Conservation (phyloP, 2,329 filamentous ascomycete species). For the Hymenoscyphus occultus region DNA sequence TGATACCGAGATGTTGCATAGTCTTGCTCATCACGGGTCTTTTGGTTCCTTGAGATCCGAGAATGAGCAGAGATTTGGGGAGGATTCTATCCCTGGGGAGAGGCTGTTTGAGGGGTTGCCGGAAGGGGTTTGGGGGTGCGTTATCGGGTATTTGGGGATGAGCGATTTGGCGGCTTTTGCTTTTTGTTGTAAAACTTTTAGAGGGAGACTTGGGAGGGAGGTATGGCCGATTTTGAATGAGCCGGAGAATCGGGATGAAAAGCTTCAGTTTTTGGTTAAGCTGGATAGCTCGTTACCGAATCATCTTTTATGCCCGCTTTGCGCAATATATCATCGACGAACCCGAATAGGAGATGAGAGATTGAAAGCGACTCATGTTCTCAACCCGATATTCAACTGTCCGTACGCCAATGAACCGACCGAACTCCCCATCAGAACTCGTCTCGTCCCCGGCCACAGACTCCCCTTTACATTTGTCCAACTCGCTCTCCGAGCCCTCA, state of each 20-base stretch:
- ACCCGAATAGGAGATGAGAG: slow-evolving; percentile 51
- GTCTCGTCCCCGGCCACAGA: slow-evolving; percentile 52
- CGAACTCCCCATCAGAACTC: slow-evolving; percentile 46
- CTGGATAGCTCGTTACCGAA: slow-evolving; percentile 51
- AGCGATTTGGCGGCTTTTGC: slow-evolving; percentile 49
- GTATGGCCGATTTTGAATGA: slow-evolving; percentile 41
- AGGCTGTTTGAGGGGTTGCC: slow-evolving; percentile 45
- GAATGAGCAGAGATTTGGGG: neutral
- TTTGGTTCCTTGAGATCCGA: slow-evolving; percentile 26
- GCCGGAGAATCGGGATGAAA: slow-evolving; percentile 45
- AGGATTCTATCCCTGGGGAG: slow-evolving; percentile 37
- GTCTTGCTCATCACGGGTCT: slow-evolving; percentile 33
- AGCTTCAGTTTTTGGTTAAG: slow-evolving; percentile 48
- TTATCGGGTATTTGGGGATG: slow-evolving; percentile 43
- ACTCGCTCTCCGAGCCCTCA: slow-evolving; percentile 49
- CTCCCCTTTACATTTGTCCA: slow-evolving; percentile 58
- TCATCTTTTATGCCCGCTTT: slow-evolving; percentile 59
- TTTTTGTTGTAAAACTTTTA: slow-evolving; percentile 47
- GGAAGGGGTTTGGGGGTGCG: slow-evolving; percentile 44
- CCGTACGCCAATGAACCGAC: slow-evolving; percentile 50
- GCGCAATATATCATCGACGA: slow-evolving; percentile 52
- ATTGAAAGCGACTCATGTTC: slow-evolving; percentile 49
- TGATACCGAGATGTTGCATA: slow-evolving; percentile 35
- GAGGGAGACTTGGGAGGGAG: slow-evolving; percentile 41
- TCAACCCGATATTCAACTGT: slow-evolving; percentile 56